These are phyloP conservation scores for Pezicula neosporulosa DNA, from an alignment of 2,329 filamentous ascomycete species.

Conservation along the genomic window DNA sequence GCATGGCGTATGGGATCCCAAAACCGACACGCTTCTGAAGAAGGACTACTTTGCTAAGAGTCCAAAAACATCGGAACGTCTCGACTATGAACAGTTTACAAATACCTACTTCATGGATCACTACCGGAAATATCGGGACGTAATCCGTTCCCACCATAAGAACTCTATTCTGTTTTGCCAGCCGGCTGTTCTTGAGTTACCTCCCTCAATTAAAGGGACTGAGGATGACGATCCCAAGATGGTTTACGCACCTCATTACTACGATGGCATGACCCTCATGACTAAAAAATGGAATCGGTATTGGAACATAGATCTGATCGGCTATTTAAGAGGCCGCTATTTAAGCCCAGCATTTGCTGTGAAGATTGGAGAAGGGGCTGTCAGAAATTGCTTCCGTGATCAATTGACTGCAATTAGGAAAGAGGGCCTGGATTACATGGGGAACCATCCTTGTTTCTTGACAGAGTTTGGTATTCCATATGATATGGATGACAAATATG, in stretches of 20 bases:
- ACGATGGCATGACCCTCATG: constrained; percentile 93
- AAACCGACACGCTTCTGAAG: constrained; percentile 69
- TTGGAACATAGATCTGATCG: constrained; percentile 96
- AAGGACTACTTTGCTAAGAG: constrained; percentile 87
- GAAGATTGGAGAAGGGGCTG: constrained; percentile 88
- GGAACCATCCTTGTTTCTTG: constrained; percentile 82
- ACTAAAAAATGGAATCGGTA: constrained; percentile 98
- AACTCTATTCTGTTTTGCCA: constrained; percentile 88
- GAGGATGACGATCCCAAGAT: constrained; percentile 84
- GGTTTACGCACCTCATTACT: constrained; percentile 93
- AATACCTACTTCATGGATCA: constrained; percentile 89
- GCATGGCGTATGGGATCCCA: constrained; percentile 90
- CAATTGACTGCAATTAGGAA: constrained; percentile 80
- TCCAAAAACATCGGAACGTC: constrained; percentile 66
- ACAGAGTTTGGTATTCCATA: constrained; percentile 98
- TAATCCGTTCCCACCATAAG: constrained; percentile 72
- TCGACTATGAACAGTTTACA: constrained; percentile 84
- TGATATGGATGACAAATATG: constrained; percentile 96
- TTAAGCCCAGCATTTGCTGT: constrained; percentile 86
- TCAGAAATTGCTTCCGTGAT: constrained; percentile 87
- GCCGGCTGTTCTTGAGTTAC: constrained; percentile 86
- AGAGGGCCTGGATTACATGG: constrained; percentile 86
- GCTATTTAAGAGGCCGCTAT: constrained; percentile 85
- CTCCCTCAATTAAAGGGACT: constrained; percentile 82
- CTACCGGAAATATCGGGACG: constrained; percentile 72